Conservation (phyloP, 2,329 filamentous ascomycete genomes). For the Allantophomopsis lycopodina region DNA sequence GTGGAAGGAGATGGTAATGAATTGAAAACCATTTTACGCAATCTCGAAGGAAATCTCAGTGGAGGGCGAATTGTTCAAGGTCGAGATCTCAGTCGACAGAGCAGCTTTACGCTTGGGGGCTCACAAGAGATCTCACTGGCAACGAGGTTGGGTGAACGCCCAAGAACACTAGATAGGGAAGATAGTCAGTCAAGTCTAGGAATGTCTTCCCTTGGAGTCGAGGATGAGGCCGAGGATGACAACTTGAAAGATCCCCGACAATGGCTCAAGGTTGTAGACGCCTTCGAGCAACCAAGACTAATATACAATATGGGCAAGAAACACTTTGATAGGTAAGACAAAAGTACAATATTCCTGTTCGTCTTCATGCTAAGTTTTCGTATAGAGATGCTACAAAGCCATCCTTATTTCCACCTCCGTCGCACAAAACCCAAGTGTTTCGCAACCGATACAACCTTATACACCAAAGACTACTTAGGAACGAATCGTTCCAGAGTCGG, state of each 20-base stretch:
- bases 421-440: conserved; percentile 75
- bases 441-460: conserved; percentile 85
- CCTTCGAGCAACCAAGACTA: conserved; percentile 74
- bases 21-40: conserved; percentile 71
- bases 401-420: conserved; percentile 60
- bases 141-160: conserved; percentile 40
- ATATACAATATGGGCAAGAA: conserved; percentile 71
- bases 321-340: conserved; percentile 68
- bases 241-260: conserved; percentile 52
- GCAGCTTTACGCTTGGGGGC: conserved; percentile 46
- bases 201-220: conserved; percentile 36
- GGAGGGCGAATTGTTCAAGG: conserved; percentile 56
- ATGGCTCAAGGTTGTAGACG: conserved; percentile 74
- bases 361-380: neutral
- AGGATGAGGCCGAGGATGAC: conserved; percentile 40
- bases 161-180: conserved; percentile 33
- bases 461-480: conserved; percentile 81
- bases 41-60: conserved; percentile 75
- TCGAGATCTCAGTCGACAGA: conserved; percentile 45
- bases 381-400: conserved; percentile 46
- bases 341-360: conserved; percentile 9
- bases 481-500: conserved; percentile 83
- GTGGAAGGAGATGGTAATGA: conserved; percentile 69
- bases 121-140: conserved; percentile 34
- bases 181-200: conserved; percentile 55